Evolutionary conservation across 2,329 filamentous ascomycete genomes (phyloP).

Genomic region (Verticillium dahliae): DNA sequence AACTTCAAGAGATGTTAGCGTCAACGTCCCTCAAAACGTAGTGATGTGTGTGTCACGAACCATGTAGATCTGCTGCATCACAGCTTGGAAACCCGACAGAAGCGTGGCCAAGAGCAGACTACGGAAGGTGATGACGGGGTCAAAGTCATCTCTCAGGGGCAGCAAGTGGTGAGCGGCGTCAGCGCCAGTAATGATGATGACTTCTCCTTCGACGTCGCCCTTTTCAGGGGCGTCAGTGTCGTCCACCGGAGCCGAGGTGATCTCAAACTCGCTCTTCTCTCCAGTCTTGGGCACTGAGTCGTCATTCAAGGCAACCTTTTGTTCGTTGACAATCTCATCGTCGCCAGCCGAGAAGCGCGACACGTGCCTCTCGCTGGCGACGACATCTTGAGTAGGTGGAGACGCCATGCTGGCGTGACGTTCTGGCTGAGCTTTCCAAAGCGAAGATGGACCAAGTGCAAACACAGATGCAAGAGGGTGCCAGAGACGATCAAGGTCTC

Average conservation of each 20-base stretch:
- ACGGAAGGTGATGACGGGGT: conserved; percentile 45
- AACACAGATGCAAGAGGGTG: not conserved
- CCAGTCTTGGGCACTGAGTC: not conserved
- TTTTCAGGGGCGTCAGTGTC: conserved; percentile 7
- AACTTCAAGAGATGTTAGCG: conserved; percentile 26
- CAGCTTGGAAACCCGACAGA: conserved; percentile 45
- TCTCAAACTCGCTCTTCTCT: not conserved
- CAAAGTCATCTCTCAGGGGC: conserved; percentile 45
- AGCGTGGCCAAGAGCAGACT: conserved; percentile 41
- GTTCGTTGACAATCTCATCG: not conserved
- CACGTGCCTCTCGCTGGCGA: not conserved
- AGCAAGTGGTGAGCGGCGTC: conserved; percentile 44
- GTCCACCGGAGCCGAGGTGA: not conserved
- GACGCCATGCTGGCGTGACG: not conserved
- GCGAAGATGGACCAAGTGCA: not conserved
- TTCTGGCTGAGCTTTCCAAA: not conserved
- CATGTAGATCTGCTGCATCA: conserved; percentile 48
- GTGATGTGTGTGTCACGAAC: conserved; percentile 21
- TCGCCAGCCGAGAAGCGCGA: not conserved
- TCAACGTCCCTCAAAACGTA: not conserved
- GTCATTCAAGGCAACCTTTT: not conserved
- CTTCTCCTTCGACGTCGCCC: conserved; percentile 27
- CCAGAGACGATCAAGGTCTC: not conserved
- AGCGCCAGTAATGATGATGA: conserved; percentile 43
- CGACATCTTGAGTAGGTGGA: not conserved